Base-by-base conservation (phyloP, 305 asterid species). In the Caryopteris hybrid region DNA sequence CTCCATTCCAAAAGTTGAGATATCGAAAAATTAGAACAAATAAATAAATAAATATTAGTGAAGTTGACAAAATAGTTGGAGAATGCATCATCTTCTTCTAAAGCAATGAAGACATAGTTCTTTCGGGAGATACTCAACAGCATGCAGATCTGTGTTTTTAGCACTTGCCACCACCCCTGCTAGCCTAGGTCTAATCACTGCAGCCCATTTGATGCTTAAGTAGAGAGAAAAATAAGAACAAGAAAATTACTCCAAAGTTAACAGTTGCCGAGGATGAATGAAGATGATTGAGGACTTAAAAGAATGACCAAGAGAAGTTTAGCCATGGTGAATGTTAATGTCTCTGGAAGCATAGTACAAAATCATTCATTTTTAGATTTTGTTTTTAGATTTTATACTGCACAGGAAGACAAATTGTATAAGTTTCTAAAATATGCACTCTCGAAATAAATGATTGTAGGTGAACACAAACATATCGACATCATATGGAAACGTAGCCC, bases 401-500 rank as follows among this genome's bases (percentile, higher is more conserved):
- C 63, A 25, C 8, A 16, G 14, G 13, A 41, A 46, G 13, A 41
- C 20, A 3, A 27, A 33, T 45, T 1, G 25, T 34, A 10, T 3
- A 66, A 50, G 45, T 38, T 31, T 66, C n/a, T 13, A 16, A 10
- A 34, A 61, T 27, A 66, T 54, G 39, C 55, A 50, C 8, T 18
- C 52, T 14, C n/a, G 46, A 10, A 20, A 29, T 10, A 8, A 50
- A 43, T 23, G n/a, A 51, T 66, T 76, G 74, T 85, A 89, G 94
- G 94, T 92, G 71, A 92, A 92, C 55, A 84, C 34, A 7, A 82
- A 84, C 65, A 76, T 88, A 71, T 75, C 87, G 1, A 53, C 25
- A 25, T 65, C 88, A 60, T 86, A 76, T 60, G 92, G 84, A 61
- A 77, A 79, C 14, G 21, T 83, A 33, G 72, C 77, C 47, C 86